These are phyloP conservation scores for Dothistroma septosporum DNA, from an alignment of 2,329 filamentous ascomycete species.

Conservation along the genomic window DNA sequence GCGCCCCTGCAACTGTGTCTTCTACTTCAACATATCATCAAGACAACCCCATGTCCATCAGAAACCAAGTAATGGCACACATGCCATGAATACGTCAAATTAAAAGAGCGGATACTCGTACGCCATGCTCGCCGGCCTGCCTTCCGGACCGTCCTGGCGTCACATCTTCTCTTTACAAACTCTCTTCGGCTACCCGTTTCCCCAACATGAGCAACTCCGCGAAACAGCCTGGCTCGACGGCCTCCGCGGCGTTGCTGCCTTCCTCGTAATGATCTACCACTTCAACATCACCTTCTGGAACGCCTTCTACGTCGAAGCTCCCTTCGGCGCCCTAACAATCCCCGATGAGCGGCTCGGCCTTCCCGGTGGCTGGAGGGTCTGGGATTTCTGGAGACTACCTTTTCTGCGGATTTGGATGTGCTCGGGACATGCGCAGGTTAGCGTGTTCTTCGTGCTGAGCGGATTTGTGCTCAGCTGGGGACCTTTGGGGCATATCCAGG, in stretches of 20 bases:
- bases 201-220: neutral
- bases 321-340: conserved; percentile 9
- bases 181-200: conserved; percentile 1
- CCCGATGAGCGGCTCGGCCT: neutral
- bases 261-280: conserved; percentile 20
- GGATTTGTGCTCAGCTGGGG: conserved; percentile 17
- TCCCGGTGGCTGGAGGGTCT: conserved; percentile 6
- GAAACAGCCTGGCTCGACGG: conserved; percentile 20
- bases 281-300: conserved; percentile 14
- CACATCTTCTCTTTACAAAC: neutral
- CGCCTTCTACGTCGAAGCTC: conserved; percentile 9
- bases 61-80: neutral
- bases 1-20: neutral
- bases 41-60: neutral
- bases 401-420: conserved; percentile 16
- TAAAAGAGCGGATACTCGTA: neutral
- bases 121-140: neutral
- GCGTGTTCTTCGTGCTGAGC: conserved; percentile 19
- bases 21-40: neutral
- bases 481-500: conserved; percentile 5
- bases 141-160: neutral
- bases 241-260: conserved; percentile 20
- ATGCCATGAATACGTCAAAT: neutral
- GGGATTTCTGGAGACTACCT: conserved; percentile 19
- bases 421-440: conserved; percentile 15